Base-by-base conservation (phyloP, 2,329 filamentous ascomycete genomes). In the Aspergillus fructus region DNA sequence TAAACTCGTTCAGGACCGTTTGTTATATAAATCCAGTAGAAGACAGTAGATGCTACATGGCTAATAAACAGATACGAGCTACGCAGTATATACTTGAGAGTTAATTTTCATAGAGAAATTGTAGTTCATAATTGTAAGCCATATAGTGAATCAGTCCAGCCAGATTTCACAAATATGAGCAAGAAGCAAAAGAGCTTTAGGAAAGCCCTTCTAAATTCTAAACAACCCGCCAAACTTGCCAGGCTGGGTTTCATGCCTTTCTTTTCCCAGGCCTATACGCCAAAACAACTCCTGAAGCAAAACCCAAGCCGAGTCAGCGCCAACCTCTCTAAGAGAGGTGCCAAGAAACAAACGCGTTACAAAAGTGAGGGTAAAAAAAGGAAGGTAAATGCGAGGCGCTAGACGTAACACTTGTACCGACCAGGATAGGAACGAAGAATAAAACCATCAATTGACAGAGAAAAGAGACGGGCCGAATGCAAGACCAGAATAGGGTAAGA, bases 401-500 rank as follows among this genome's bases (percentile, higher is more conserved):
- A 15, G 11, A 48, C 34, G 45, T 30, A 34, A 48, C 30, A 34
- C 7, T 48, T 37, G 15, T 37, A 15, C 34, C 34, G 15, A 37
- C 5, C 6, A 37, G 34, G 12, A 6, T 37, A 37, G 21, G n/a
- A 13, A 37, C 21, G 41, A 46, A 19, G 17, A 17, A 23, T n/a
- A 52, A 34, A 27, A 15, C 12, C 19, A 23, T 42, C 12, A 27
- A n/a, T 13, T 12, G 39, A 40, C 4, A 24, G 17, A 27, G 33
- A 49, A 23, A 49, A 23, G 27, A 33, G 13, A 24, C 49, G n/a
- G 11, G 5, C 34, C 33, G 41, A 37, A 47, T 58, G 52, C 49
- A 57, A 53, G 50, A 11, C 47, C 39, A 27, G 45, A 45, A 49
- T 37, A 43, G 33, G 37, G 45, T 49, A 45, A 59, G 59, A 53